Conservation (phyloP, 2,329 filamentous ascomycete genomes). For the Fusarium anguioides region DNA sequence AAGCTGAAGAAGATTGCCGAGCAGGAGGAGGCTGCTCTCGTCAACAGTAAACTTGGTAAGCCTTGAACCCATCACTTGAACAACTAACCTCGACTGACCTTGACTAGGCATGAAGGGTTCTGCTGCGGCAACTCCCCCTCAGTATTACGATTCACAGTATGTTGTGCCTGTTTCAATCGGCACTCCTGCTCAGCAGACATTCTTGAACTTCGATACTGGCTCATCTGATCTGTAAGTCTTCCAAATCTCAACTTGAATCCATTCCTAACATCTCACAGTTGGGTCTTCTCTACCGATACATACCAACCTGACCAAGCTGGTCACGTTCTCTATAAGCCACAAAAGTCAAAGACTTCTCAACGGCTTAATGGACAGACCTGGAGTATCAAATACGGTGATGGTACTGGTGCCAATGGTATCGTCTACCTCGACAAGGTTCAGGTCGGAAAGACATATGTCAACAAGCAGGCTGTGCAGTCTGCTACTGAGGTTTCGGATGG, state of each 20-base stretch:
- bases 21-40: conserved; percentile 16
- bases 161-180: conserved; percentile 73
- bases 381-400: conserved; percentile 74
- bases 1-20: conserved; percentile 42
- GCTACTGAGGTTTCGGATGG: conserved; percentile 66
- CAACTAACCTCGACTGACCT: neutral
- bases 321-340: conserved; percentile 68
- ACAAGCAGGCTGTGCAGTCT: conserved; percentile 72
- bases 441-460: conserved; percentile 69
- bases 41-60: conserved; percentile 43
- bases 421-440: conserved; percentile 74
- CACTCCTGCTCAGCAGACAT: conserved; percentile 64
- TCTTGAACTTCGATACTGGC: conserved; percentile 76
- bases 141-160: conserved; percentile 65
- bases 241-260: neutral
- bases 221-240: conserved; percentile 61
- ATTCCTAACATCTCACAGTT: conserved; percentile 58
- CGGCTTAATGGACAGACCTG: conserved; percentile 59
- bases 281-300: conserved; percentile 74
- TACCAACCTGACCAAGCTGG: conserved; percentile 58
- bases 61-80: neutral
- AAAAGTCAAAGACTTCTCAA: conserved; percentile 55
- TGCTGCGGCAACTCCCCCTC: conserved; percentile 44
- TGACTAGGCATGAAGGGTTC: conserved; percentile 35
- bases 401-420: conserved; percentile 69